Evolutionary conservation across 2,329 filamentous ascomycete species (phyloP), one percentile per base, ranked within the genome.

Genomic region (Fusarium sp.): DNA sequence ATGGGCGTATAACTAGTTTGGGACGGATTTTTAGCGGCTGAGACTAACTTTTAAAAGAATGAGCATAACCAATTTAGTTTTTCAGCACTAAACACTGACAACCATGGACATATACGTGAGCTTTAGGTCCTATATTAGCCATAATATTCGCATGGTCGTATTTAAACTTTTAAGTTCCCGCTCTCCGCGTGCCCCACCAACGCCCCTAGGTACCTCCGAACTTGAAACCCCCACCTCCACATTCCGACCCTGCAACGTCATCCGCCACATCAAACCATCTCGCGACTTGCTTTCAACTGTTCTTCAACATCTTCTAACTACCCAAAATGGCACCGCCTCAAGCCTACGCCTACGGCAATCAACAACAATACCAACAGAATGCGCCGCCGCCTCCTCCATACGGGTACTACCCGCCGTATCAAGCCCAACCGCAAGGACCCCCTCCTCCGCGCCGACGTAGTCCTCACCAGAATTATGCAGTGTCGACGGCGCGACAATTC

Each of bases 401-500:
- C 36, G 58, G 57, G 13, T 68, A 68, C 49, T 44, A 66, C 40
- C 45, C 49, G 13, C 59, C 57, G 2, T 59, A 65, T 34, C 65
- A 56, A 43, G 17, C 45, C 22, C 42, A 54, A 20, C 53, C 53
- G 22, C 43, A 54, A 45, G 24, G 45, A 11, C 50, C 46, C 14
- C 40, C 34, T 34, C 40, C 34, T 34, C 42, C 50, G 33, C 55
- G 36, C 26, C 64, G 53, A 17, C 58, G 33, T n/a, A 52, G 40
- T 42, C 61, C 49, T 8, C 60, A 54, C 43, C 49, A 64, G 28
- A 54, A 53, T 38, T 68, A 48, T 39, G 40, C 66, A 22, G 58
- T 71, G 11, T 39, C 42, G 24, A 49, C 62, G 22, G 68, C 68
- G 3, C 70, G 71, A 8, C 59, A 64, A n/a, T 65, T 74, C 38